Evolutionary conservation across 129 eudicot species (phyloP).

Genomic region (Gnaphalium uliginosum): DNA sequence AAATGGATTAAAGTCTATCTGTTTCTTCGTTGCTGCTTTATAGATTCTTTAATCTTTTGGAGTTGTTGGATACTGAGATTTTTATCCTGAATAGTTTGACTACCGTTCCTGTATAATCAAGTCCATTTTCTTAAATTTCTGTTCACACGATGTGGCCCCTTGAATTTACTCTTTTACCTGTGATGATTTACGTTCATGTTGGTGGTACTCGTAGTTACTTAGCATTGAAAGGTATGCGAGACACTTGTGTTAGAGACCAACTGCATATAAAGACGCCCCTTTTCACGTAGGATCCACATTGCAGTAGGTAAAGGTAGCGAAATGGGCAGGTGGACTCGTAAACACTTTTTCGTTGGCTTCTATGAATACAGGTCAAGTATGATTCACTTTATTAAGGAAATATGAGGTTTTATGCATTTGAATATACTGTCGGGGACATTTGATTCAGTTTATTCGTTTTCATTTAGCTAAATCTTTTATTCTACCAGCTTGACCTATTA

Average conservation of each 20-base stretch:
- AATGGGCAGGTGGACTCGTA: background rate
- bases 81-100: background rate
- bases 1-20: background rate
- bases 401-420: background rate
- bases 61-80: background rate
- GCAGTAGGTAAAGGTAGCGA: background rate
- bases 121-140: background rate
- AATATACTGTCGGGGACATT: background rate
- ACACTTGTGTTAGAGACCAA: background rate
- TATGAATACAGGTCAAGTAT: background rate
- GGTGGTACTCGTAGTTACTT: conserved; percentile 9
- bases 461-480: background rate
- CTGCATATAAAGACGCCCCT: background rate
- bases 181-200: background rate
- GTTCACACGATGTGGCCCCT: background rate
- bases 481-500: background rate
- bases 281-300: background rate
- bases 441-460: background rate
- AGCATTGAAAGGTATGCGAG: background rate
- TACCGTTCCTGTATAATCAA: background rate
- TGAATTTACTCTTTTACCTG: background rate
- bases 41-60: background rate
- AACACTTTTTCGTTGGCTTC: background rate
- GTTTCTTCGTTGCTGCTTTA: background rate
- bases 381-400: background rate